A percentile compares a stretch with the other conserved stretches of the same genome.
These are phyloP conservation scores for Nannochloropsis salina DNA, from an alignment of 108 stramenopile genomes.

Conservation along the genomic window DNA sequence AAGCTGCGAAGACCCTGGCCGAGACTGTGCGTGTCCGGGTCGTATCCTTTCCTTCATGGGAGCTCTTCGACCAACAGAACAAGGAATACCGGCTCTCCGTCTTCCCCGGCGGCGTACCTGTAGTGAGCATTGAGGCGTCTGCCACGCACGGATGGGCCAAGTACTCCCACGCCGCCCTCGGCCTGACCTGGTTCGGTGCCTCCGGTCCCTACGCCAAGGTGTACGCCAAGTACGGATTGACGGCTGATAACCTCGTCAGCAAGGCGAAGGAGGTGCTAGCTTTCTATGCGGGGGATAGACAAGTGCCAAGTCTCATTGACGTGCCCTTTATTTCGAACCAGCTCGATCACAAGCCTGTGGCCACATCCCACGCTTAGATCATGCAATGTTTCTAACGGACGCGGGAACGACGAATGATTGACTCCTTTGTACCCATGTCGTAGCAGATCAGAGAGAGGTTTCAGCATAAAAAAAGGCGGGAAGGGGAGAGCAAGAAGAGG, in stretches of 20 bases:
- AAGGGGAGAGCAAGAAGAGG: no score
- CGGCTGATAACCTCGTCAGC: constrained; percentile 70
- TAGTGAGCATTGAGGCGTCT: constrained; percentile 84
- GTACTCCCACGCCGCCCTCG: constrained; percentile 81
- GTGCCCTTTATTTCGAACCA: background rate
- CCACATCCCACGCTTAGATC: background rate
- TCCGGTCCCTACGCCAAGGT: constrained; percentile 70
- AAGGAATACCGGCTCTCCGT: constrained; percentile 76
- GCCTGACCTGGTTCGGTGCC: constrained; percentile 72
- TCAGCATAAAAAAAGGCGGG: no score
- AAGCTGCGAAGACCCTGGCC: constrained; percentile 72
- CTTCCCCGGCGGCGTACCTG: constrained; percentile 83
- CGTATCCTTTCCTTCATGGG: constrained; percentile 89
- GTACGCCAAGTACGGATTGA: constrained; percentile 77
- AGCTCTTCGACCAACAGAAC: constrained; percentile 86
- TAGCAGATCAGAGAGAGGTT: no score
- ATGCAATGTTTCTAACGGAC: no score
- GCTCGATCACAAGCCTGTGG: background rate
- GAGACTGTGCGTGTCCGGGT: constrained; percentile 63
- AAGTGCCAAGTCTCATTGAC: background rate
- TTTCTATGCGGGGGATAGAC: background rate
- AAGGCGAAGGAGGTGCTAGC: constrained; percentile 51
- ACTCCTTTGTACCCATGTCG: no score
- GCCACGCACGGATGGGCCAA: constrained; percentile 79
- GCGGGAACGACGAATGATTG: no score